Evolutionary conservation across 139 green algal species (phyloP).

Genomic region (Haematococcus lacustris): DNA sequence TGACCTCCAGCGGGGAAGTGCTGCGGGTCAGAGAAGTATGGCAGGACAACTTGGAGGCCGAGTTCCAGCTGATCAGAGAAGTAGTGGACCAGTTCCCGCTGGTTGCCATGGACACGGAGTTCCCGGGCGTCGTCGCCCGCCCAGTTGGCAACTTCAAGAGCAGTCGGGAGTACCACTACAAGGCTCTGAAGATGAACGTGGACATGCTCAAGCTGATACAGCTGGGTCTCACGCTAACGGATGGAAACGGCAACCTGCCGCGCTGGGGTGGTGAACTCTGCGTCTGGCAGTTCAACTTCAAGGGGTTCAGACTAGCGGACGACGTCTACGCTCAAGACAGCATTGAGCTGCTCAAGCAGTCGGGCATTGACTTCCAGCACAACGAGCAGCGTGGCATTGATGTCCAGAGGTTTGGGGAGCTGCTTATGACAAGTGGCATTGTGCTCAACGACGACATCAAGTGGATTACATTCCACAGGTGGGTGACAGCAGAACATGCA

Average conservation of each 20-base stretch:
- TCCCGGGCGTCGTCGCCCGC: slow-evolving; percentile 80
- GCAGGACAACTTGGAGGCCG: slow-evolving; percentile 89
- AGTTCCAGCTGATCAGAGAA: slow-evolving; percentile 84
- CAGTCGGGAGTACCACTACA: slow-evolving; percentile 94
- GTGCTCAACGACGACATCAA: slow-evolving; percentile 90
- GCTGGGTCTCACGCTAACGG: slow-evolving; percentile 93
- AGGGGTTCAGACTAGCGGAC: slow-evolving; percentile 82
- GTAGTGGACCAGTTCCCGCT: slow-evolving; percentile 90
- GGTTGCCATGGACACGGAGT: slow-evolving; percentile 98
- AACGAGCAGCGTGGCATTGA: slow-evolving; percentile 87
- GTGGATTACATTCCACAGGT: slow-evolving; percentile 51
- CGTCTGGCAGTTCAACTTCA: slow-evolving; percentile 99
- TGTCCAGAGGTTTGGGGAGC: slow-evolving; percentile 87
- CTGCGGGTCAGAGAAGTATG: slow-evolving; percentile 92
- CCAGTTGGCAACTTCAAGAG: slow-evolving; percentile 95
- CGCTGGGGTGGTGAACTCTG: slow-evolving; percentile 73
- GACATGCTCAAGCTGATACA: slow-evolving; percentile 99
- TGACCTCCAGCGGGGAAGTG: slow-evolving; percentile 65
- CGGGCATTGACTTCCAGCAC: slow-evolving; percentile 93
- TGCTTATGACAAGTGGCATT: slow-evolving; percentile 92
- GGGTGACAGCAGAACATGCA: too few relatives aligned
- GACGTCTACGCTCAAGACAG: slow-evolving; percentile 96
- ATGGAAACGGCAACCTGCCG: slow-evolving; percentile 86
- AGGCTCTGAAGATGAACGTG: slow-evolving; percentile 86
- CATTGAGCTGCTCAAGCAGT: slow-evolving; percentile 94